Percentiles rank a stretch among this genome's conserved stretches.
phyloP scores from a whole-genome alignment of 345 rosid species.

The Cochlearia excelsa region DNA sequence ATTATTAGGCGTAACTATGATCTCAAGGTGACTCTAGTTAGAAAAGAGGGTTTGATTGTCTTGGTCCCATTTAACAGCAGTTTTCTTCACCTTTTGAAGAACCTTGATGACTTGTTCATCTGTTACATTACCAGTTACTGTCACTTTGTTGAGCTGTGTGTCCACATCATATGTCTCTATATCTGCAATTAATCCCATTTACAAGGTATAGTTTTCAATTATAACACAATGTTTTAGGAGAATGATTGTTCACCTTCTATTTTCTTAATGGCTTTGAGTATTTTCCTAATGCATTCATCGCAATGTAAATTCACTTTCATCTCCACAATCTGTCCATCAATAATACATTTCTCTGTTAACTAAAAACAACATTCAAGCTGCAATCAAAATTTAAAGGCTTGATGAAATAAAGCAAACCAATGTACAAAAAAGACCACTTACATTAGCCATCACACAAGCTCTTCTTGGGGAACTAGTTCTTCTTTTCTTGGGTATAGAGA shows the following conservation, averaged over 20 bases:
- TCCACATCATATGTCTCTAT: slow-evolving; percentile 80
- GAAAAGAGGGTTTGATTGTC: slow-evolving; percentile 25
- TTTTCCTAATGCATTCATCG: slow-evolving; percentile 72
- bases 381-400: too few relatives aligned
- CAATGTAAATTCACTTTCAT: slow-evolving; percentile 77
- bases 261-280: slow-evolving; percentile 84
- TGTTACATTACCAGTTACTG: slow-evolving; percentile 73
- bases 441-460: slow-evolving; percentile 24
- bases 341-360: neutral
- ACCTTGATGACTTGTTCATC: slow-evolving; percentile 64
- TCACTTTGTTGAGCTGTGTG: slow-evolving; percentile 75
- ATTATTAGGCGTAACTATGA: too few relatives aligned
- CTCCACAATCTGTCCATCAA: slow-evolving; percentile 57
- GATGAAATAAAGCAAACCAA: slow-evolving; percentile 19
- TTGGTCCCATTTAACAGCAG: slow-evolving; percentile 52
- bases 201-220: neutral
- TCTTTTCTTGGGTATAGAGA: too few relatives aligned
- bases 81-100: slow-evolving; percentile 71
- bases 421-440: slow-evolving; percentile 21
- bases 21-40: slow-evolving; percentile 24
- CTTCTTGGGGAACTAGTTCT: too few relatives aligned
- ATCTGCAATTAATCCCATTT: slow-evolving; percentile 35
- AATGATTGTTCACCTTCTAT: too few relatives aligned
- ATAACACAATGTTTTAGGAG: neutral
- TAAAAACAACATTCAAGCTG: too few relatives aligned